Evolutionary conservation across 2,329 filamentous ascomycete species (phyloP).

Genomic region (Ophiognomonia clavigignenti-juglandacearum): DNA sequence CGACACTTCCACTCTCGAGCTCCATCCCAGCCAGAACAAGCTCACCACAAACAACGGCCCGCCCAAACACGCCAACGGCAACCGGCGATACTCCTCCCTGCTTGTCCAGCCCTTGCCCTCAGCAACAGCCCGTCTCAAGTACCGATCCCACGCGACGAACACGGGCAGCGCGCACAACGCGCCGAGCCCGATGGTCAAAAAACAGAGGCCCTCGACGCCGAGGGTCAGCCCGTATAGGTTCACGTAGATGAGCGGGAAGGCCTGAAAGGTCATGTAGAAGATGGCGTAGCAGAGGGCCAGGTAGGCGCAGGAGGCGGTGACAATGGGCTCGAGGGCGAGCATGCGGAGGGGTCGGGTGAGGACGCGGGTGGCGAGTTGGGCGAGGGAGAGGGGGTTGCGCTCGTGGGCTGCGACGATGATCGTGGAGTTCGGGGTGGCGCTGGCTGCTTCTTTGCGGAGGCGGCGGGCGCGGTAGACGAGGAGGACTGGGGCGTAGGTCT

Average conservation of each 20-base stretch:
- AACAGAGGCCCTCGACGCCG: conserved; percentile 61
- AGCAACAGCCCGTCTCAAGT: conserved; percentile 48
- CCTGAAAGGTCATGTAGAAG: conserved; percentile 71
- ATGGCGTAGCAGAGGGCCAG: conserved; percentile 65
- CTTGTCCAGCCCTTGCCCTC: conserved; percentile 51
- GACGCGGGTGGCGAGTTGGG: conserved; percentile 62
- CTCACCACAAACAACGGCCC: conserved; percentile 57
- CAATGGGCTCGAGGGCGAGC: conserved; percentile 68
- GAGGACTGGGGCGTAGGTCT: conserved; percentile 57
- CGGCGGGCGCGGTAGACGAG: conserved; percentile 51
- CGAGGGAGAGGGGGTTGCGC: conserved; percentile 53
- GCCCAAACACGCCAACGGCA: conserved; percentile 67
- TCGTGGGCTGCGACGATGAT: conserved; percentile 60
- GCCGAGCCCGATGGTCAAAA: conserved; percentile 64
- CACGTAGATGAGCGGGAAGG: conserved; percentile 67
- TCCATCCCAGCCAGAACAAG: conserved; percentile 61
- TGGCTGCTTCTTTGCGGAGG: conserved; percentile 51
- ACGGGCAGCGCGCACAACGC: conserved; percentile 52
- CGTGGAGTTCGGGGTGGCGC: conserved; percentile 44
- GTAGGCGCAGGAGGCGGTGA: conserved; percentile 65
- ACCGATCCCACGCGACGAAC: conserved; percentile 61
- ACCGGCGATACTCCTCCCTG: conserved; percentile 61
- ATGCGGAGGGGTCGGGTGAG: conserved; percentile 68
- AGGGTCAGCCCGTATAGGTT: conserved; percentile 57
- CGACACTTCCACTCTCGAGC: conserved; percentile 39